A percentile compares a stretch with the other conserved stretches of the same genome.
These are phyloP conservation scores for Colletotrichum sp. DNA, from an alignment of 2,329 filamentous ascomycete genomes.

Conservation along the genomic window DNA sequence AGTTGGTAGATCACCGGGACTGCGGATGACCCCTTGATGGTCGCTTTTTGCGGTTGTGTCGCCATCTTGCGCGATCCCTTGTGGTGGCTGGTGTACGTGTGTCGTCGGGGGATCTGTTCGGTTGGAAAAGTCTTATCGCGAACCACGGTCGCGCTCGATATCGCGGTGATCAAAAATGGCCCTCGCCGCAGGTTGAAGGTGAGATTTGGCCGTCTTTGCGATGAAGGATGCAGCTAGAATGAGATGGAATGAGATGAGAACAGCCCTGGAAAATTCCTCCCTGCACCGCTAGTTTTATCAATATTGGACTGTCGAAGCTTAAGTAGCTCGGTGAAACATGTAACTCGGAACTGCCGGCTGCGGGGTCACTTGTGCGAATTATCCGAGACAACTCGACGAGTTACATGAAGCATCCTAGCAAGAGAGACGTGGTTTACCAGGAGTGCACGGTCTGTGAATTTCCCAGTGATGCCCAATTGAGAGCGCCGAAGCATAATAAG, in stretches of 20 bases:
- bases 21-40: constrained; percentile 22
- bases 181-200: neutral
- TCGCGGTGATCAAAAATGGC: neutral
- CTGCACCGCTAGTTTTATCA: neutral
- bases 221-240: neutral
- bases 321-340: constrained; percentile 2
- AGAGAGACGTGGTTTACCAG: neutral
- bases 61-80: neutral
- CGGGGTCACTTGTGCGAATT: neutral
- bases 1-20: constrained; percentile 37
- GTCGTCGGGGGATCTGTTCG: neutral
- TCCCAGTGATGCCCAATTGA: neutral
- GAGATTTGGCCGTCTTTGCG: constrained; percentile 1
- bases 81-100: neutral
- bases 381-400: neutral
- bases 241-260: neutral
- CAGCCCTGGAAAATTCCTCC: neutral
- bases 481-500: neutral
- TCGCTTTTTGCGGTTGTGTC: neutral
- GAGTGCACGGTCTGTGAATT: neutral
- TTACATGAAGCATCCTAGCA: neutral
- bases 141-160: neutral
- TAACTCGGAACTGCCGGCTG: constrained; percentile 1
- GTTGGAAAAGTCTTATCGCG: neutral
- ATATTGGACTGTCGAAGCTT: neutral